These are phyloP conservation scores for Neobulgaria alba DNA, from an alignment of 2,329 filamentous ascomycete genomes.

Conservation along the genomic window DNA sequence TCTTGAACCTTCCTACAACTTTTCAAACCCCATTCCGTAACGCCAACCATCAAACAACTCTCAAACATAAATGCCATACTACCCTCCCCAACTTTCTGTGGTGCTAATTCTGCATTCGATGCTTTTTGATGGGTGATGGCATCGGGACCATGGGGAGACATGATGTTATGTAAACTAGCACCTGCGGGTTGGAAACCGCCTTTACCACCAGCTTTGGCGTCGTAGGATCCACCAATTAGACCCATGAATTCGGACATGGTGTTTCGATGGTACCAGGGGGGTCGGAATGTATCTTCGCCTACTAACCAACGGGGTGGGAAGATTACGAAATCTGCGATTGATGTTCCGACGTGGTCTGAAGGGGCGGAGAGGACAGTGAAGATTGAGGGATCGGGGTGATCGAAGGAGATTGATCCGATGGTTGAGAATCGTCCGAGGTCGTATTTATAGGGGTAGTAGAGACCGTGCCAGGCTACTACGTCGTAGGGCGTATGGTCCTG, in stretches of 20 bases:
- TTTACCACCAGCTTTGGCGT: conserved; percentile 45
- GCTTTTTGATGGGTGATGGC: conserved; percentile 46
- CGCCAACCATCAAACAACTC: conserved; percentile 58
- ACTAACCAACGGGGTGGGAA: conserved; percentile 59
- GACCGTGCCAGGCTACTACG: conserved; percentile 73
- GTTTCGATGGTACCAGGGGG: conserved; percentile 57
- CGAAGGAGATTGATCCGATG: conserved; percentile 63
- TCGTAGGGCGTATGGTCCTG: conserved; percentile 70
- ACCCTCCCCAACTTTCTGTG: conserved; percentile 47
- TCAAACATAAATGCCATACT: conserved; percentile 61
- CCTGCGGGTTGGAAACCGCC: conserved; percentile 55
- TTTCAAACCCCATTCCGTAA: conserved; percentile 65
- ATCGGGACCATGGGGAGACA: conserved; percentile 54
- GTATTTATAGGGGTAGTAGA: conserved; percentile 76
- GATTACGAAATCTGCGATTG: conserved; percentile 56
- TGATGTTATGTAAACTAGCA: conserved; percentile 54
- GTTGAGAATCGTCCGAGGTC: conserved; percentile 70
- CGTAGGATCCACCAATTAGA: conserved; percentile 51
- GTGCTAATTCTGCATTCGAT: conserved; percentile 43
- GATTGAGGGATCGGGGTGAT: conserved; percentile 72
- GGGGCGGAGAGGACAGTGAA: conserved; percentile 59
- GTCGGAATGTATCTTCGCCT: conserved; percentile 50
- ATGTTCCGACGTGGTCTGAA: conserved; percentile 45
- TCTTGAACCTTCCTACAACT: conserved; percentile 60
- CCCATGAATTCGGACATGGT: conserved; percentile 61